Evolutionary conservation across 2,329 filamentous ascomycete species (phyloP).

Genomic region (Xylariaceae sp.): DNA sequence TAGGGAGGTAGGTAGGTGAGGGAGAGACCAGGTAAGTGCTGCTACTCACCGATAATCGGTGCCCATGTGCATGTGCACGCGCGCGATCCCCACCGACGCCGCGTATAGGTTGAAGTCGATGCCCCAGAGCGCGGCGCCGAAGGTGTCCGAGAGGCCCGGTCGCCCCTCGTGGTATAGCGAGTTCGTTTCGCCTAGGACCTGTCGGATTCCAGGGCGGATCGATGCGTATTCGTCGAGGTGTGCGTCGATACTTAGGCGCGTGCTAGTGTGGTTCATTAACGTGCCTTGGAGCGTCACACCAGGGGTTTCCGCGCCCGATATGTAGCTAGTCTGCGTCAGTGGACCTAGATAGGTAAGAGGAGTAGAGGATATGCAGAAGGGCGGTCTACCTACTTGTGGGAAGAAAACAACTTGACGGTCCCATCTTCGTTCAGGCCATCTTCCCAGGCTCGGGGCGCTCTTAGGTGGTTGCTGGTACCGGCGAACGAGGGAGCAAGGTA

Average conservation of each 20-base stretch:
- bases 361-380: not conserved
- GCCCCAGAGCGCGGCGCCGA: conserved; percentile 67
- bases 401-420: conserved; percentile 56
- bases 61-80: conserved; percentile 67
- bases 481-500: conserved; percentile 64
- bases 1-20: no score
- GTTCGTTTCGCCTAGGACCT: conserved; percentile 64
- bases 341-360: not conserved
- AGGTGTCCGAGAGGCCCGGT: conserved; percentile 64
- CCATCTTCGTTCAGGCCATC: conserved; percentile 53
- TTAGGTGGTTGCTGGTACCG: conserved; percentile 53
- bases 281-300: conserved; percentile 65
- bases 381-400: conserved; percentile 56
- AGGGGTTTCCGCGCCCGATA: conserved; percentile 59
- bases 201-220: conserved; percentile 49
- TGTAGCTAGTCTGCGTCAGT: conserved; percentile 53
- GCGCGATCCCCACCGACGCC: conserved; percentile 57
- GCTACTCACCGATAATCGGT: conserved; percentile 54
- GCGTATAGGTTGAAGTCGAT: conserved; percentile 64
- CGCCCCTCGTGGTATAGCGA: conserved; percentile 64
- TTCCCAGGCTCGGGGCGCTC: conserved; percentile 53
- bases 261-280: conserved; percentile 65
- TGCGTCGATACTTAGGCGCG: conserved; percentile 48
- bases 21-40: no score
- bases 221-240: conserved; percentile 51